These are phyloP conservation scores for Cercospora zeina DNA, from an alignment of 2,329 filamentous ascomycete genomes.

Conservation along the genomic window DNA sequence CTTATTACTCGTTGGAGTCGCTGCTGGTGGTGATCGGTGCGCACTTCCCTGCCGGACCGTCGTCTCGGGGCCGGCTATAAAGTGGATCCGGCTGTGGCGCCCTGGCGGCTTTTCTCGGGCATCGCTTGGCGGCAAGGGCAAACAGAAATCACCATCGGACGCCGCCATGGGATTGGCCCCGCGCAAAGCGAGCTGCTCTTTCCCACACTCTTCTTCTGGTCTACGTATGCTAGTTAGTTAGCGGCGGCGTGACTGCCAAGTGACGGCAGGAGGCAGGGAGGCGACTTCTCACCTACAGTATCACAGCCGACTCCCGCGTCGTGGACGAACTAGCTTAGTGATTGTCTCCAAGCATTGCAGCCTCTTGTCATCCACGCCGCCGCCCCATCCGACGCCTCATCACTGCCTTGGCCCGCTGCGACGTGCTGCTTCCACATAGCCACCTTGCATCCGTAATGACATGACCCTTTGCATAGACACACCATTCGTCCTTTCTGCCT, in stretches of 20 bases:
- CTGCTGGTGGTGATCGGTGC: not conserved
- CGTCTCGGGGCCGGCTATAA: too few species aligned
- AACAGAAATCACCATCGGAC: too few species aligned
- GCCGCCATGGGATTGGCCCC: too few species aligned
- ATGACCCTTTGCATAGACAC: not conserved
- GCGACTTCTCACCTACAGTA: not conserved
- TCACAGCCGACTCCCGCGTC: conserved; percentile 6
- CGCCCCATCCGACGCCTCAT: conserved; percentile 10
- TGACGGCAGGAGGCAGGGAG: not conserved
- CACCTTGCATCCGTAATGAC: conserved; percentile 2
- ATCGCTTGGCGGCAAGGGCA: too few species aligned
- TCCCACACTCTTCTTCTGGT: not conserved
- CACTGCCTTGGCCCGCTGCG: not conserved
- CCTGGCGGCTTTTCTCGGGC: too few species aligned
- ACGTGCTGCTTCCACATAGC: conserved; percentile 2
- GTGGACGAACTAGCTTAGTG: not conserved
- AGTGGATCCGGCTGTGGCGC: not conserved
- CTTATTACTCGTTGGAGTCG: too few species aligned
- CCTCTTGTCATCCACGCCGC: conserved; percentile 5
- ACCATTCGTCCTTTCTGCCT: not conserved
- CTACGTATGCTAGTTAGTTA: not conserved
- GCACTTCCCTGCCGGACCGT: not conserved
- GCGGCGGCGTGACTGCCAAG: conserved; percentile 8
- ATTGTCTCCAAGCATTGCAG: not conserved
- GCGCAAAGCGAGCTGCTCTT: too few species aligned